Evolutionary conservation across 495 filamentous ascomycete species (phyloP).

Genomic region (Annulohypoxylon bovei): DNA sequence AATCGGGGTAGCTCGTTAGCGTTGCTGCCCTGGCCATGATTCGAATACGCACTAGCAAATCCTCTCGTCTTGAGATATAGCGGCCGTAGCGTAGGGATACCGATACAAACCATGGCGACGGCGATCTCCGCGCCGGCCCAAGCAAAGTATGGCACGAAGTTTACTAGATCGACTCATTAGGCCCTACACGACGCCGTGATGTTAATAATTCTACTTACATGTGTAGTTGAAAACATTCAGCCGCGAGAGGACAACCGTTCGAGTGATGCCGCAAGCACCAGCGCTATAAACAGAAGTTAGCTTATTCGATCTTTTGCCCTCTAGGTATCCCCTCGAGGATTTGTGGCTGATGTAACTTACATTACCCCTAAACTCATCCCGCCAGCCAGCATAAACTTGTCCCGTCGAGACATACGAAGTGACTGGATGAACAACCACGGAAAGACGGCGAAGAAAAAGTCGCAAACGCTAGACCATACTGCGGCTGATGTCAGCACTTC

Average conservation of each 20-base stretch:
- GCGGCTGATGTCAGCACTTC: neutral
- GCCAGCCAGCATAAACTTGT: slow-evolving; percentile 54
- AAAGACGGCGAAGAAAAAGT: slow-evolving; percentile 58
- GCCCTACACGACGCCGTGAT: neutral
- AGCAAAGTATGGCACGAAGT: slow-evolving; percentile 53
- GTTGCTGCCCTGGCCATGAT: slow-evolving; percentile 23
- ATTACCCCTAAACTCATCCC: slow-evolving; percentile 58
- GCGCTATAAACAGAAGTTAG: slow-evolving; percentile 44
- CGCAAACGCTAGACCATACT: slow-evolving; percentile 55
- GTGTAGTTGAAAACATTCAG: slow-evolving; percentile 53
- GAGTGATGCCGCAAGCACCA: slow-evolving; percentile 53
- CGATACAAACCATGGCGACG: slow-evolving; percentile 54
- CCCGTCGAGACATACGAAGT: slow-evolving; percentile 52
- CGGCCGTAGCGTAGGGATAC: slow-evolving; percentile 52
- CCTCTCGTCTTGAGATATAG: slow-evolving; percentile 48
- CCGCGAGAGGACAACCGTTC: slow-evolving; percentile 50
- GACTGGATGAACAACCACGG: slow-evolving; percentile 57
- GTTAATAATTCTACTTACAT: slow-evolving; percentile 28
- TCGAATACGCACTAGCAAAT: slow-evolving; percentile 33
- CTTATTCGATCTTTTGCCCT: neutral
- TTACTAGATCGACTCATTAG: slow-evolving; percentile 33
- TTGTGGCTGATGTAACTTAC: slow-evolving; percentile 37
- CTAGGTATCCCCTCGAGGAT: neutral
- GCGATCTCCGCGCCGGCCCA: slow-evolving; percentile 55
- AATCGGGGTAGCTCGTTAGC: slow-evolving; percentile 45